Base-by-base conservation (phyloP, 306 rosid genomes). In the Medicago arabica region DNA sequence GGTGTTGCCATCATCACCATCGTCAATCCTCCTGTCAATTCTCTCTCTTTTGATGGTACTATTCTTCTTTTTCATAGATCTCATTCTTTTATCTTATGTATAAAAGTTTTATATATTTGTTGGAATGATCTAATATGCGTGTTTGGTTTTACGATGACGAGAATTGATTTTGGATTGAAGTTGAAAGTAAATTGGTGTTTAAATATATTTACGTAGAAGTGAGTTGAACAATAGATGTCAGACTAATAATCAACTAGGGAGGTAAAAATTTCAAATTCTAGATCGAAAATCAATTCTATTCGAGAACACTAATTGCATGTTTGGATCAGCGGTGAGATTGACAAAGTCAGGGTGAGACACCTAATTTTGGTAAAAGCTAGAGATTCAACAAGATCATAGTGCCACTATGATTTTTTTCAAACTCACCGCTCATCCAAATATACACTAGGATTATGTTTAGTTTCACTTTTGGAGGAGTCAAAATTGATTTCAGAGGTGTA, bases 11-110 rank as follows among this genome's bases (percentile, higher is more conserved):
- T 96, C 77, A 90, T 96, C 87, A 92, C 98, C 69, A 82, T 96
- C 86, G 67, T 88, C 83, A 86, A 96, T 58, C 99, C 99, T 75
- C 99, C 99, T 36, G 97, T 96, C 66, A 96, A 96, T 84, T 90
- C 99, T 12, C 99, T 96, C 75, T 90, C 99, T 7, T 83, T 89
- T 41, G 98, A 92, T 69, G 99, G 99, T 92, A 89, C 17, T 1
- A 23, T 46, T 13, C 8, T 14, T 17, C 58, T 53, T 1, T 4
- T 50, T 5, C 44, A 1, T 57, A 34, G 81, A 68, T 75, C 81
- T 77, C n/a, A 11, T 23, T 25, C 3, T 28, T 74, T 54, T 7
- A n/a, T 60, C 21, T 28, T 28, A 3, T 28, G 31, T 28, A 28
- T n/a, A n/a, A n/a, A n/a, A n/a, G n/a, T n/a, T n/a, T n/a, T n/a